phyloP scores from a whole-genome alignment of 148 eudicot species.

The Chenopodium suecicum region DNA sequence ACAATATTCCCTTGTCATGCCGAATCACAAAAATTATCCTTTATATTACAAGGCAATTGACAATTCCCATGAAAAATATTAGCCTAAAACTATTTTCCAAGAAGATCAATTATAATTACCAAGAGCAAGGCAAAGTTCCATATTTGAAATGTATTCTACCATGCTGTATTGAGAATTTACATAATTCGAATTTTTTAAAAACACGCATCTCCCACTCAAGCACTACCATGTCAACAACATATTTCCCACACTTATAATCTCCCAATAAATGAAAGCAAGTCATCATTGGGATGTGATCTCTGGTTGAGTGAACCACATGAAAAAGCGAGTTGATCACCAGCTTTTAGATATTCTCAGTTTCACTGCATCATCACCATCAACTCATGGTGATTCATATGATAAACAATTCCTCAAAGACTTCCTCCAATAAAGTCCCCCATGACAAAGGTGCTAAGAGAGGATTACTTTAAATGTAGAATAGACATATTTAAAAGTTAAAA shows the following conservation, averaged over 20 bases:
- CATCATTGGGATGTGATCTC: neutral
- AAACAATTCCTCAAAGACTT: neutral
- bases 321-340: neutral
- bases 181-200: no score
- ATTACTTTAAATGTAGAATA: no score
- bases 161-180: neutral
- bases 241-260: neutral
- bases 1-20: neutral
- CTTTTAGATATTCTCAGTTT: neutral
- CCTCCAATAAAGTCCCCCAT: neutral
- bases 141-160: neutral
- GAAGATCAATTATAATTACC: neutral
- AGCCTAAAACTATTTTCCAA: neutral
- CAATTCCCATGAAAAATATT: neutral
- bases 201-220: neutral
- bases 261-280: neutral
- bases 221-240: neutral
- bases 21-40: neutral
- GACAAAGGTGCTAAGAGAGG: neutral
- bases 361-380: neutral
- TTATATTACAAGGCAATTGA: neutral
- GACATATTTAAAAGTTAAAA: no score
- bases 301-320: no score
- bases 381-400: neutral
- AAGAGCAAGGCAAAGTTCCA: neutral